Conservation (phyloP, 2,329 filamentous ascomycete genomes). For the Penicillium sp. region DNA sequence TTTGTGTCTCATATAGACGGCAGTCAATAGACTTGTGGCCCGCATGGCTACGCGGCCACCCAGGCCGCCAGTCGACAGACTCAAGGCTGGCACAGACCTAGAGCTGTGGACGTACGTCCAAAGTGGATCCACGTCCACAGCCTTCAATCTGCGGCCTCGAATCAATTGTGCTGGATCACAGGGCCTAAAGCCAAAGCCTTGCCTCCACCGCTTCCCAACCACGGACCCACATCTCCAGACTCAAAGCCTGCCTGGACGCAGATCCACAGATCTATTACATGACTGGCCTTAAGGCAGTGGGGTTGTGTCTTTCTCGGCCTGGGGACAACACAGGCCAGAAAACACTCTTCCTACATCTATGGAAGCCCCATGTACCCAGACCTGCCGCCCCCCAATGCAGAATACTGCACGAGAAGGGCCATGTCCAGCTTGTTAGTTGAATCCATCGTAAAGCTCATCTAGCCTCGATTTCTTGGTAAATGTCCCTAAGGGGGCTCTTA, state of each 20-base stretch:
- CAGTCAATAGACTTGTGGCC: background rate
- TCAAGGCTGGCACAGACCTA: background rate
- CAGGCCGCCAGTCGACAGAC: constrained; percentile 2
- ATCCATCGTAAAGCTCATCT: background rate
- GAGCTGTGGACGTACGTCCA: constrained; percentile 8
- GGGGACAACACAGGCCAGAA: constrained; percentile 8
- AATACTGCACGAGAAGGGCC: too few species aligned
- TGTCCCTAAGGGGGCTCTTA: background rate
- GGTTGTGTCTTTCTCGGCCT: constrained; percentile 4
- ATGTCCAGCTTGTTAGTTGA: too few species aligned
- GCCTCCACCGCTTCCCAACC: constrained; percentile 2
- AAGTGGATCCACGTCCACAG: constrained; percentile 7
- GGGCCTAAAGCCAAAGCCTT: constrained; percentile 8
- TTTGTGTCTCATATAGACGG: background rate
- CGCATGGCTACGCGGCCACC: background rate
- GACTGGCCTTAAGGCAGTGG: constrained; percentile 6
- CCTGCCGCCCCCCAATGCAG: too few species aligned
- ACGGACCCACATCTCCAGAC: constrained; percentile 8
- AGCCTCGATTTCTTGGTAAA: background rate
- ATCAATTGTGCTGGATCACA: constrained; percentile 4
- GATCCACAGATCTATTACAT: constrained; percentile 11
- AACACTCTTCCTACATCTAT: constrained; percentile 7
- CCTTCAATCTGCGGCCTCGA: background rate
- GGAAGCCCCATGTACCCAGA: background rate
- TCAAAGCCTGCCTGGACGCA: constrained; percentile 7